Evolutionary conservation across 2,329 filamentous ascomycete genomes (phyloP), one percentile per base, ranked within the genome.

Genomic region (Tolypocladium paradoxum): DNA sequence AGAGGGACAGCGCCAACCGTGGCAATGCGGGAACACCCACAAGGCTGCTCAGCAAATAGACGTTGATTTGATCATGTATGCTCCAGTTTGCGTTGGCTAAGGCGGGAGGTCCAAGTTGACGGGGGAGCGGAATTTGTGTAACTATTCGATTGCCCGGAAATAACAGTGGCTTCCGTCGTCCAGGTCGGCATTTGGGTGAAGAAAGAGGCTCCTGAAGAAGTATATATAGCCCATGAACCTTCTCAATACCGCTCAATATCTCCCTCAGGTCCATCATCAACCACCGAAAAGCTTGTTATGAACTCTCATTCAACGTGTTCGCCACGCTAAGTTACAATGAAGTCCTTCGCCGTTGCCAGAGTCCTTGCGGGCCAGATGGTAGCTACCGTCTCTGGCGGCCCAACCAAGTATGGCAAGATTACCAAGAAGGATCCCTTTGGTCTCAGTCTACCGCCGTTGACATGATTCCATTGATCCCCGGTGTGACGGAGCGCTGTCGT

Each of bases 381-480:
- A 16, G 40, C 40, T 45, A 16, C 22, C 22, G 22, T 45, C 22
- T 18, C 40, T 45, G 40, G 22, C 40, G 12, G 22, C 22, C 40
- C 40, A 29, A 45, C 40, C 16, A 27, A 16, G 12, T 22, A 12
- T 27, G 14, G 40, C 40, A 45, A 29, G 12, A 6, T 45, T 14
- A 43, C 22, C 49, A 54, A 54, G 49, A 40, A 35, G 48, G 29
- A 48, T 45, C 49, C 53, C 33, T 49, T 54, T 12, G 64, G 58
- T 1, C 60, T 71, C 54, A 71, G 68, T 27, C 67, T 82, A 4
- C 77, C 78, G 48, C 78, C 79, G n/a, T n/a, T n/a, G n/a, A n/a
- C 48, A 68, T 83, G 35, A 82, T 83, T 56, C 81, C 81, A 2
- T 65, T 67, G 12, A 82, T 83, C 55, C 79, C 79, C 0, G 79